phyloP scores from a whole-genome alignment of 148 eudicot genomes.

The Vaccinium macrocarpon region DNA sequence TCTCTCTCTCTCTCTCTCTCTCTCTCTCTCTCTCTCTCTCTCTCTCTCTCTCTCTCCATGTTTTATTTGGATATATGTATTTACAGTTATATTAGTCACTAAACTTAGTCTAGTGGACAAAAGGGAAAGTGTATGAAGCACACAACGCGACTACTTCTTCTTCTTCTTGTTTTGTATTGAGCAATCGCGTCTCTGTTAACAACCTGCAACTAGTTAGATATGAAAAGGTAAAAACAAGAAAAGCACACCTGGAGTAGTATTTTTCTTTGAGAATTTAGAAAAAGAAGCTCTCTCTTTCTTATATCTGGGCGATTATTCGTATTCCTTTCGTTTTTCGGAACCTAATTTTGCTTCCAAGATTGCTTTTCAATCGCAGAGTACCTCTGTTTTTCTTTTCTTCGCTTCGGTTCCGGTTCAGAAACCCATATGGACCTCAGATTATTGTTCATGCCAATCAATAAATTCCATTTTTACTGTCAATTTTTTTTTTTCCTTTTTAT shows the following conservation, averaged over 20 bases:
- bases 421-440: too few species aligned
- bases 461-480: too few species aligned
- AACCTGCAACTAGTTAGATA: background rate
- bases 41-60: constrained; percentile 2
- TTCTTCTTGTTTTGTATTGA: background rate
- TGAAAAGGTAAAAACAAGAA: constrained; percentile 21
- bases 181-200: background rate
- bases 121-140: constrained; percentile 8
- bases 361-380: background rate
- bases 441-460: too few species aligned
- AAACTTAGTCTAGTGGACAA: constrained; percentile 16
- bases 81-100: background rate
- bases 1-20: background rate
- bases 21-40: background rate
- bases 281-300: too few species aligned
- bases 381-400: background rate
- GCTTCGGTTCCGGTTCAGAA: too few species aligned
- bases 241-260: background rate
- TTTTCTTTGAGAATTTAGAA: background rate
- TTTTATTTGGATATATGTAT: background rate
- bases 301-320: background rate
- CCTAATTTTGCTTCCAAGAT: background rate
- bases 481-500: background rate
- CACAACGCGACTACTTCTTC: constrained; percentile 7
- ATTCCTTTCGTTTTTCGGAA: background rate